Percentiles rank a stretch among this genome's conserved stretches.
These are phyloP conservation scores for Oehlia diaphana DNA, from an alignment of 192 early-diverging fungal genomes.

Conservation along the genomic window DNA sequence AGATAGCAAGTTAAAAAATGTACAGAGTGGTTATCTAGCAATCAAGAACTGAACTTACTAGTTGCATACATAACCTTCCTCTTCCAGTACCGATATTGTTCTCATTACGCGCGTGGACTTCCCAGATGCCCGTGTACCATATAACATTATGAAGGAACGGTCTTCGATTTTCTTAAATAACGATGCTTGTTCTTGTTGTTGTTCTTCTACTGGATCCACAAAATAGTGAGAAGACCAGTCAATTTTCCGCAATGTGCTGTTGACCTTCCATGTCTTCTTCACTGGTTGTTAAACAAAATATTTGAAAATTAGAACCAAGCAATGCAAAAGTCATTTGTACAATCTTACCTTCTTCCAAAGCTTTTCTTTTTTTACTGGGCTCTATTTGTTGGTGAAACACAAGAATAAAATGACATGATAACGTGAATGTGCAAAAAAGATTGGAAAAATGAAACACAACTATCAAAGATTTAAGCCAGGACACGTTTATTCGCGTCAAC, in stretches of 20 bases:
- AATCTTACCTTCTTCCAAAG: slow-evolving; percentile 6
- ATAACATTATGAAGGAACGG: slow-evolving; percentile 5
- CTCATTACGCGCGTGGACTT: slow-evolving; percentile 7
- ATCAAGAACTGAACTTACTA: too few species aligned
- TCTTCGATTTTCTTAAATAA: background rate
- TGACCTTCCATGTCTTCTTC: slow-evolving; percentile 5
- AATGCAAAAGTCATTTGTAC: too few species aligned
- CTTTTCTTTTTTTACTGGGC: background rate
- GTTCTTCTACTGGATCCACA: background rate
- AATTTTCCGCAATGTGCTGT: background rate
- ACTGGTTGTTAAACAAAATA: background rate
- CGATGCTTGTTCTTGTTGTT: background rate
- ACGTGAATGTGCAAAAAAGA: too few species aligned
- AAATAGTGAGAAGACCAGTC: slow-evolving; percentile 3
- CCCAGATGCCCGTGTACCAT: too few species aligned
- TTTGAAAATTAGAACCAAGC: too few species aligned
- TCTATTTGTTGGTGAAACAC: background rate
- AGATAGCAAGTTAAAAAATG: too few species aligned
- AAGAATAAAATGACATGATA: background rate
- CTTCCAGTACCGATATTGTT: too few species aligned
- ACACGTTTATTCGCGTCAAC: too few species aligned
- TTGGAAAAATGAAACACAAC: too few species aligned
- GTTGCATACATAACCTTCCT: too few species aligned
- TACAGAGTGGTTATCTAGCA: too few species aligned
- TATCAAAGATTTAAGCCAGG: too few species aligned